Percentiles rank a stretch among this genome's conserved stretches.
Evolutionary conservation across 2,329 filamentous ascomycete species (phyloP).

Genomic region (Cercospora canescens): DNA sequence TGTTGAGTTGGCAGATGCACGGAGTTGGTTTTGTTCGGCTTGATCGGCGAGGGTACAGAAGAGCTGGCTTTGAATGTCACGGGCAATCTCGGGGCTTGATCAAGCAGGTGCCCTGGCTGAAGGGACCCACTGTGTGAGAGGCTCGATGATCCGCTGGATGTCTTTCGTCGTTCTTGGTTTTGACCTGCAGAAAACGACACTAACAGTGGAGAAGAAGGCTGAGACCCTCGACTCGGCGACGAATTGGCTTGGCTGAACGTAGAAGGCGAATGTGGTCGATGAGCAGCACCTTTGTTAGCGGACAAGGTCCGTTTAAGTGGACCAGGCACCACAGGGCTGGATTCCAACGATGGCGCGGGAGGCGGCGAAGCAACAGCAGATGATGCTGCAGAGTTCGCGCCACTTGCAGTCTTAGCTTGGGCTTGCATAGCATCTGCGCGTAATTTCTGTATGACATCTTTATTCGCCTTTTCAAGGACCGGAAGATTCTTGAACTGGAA

Average conservation of each 20-base stretch:
- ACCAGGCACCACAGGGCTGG: slow-evolving; percentile 78
- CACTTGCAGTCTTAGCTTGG: slow-evolving; percentile 52
- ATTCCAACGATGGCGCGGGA: slow-evolving; percentile 72
- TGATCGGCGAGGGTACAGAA: slow-evolving; percentile 56
- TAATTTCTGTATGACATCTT: slow-evolving; percentile 96
- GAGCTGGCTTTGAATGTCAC: slow-evolving; percentile 53
- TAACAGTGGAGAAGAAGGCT: slow-evolving; percentile 86
- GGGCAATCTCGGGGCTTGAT: slow-evolving; percentile 62
- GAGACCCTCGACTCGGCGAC: slow-evolving; percentile 82
- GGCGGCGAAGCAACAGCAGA: slow-evolving; percentile 51
- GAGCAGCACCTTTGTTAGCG: slow-evolving; percentile 71
- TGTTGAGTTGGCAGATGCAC: slow-evolving; percentile 52
- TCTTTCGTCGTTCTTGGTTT: slow-evolving; percentile 81
- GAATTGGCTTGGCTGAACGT: slow-evolving; percentile 75
- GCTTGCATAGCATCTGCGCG: slow-evolving; percentile 83
- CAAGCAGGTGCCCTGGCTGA: slow-evolving; percentile 70
- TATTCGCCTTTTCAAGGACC: slow-evolving; percentile 96
- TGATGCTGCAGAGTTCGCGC: slow-evolving; percentile 40
- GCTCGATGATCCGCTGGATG: slow-evolving; percentile 83
- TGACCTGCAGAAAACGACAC: slow-evolving; percentile 91
- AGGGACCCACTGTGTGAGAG: slow-evolving; percentile 75
- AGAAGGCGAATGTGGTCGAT: slow-evolving; percentile 81
- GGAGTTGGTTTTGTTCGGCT: slow-evolving; percentile 47
- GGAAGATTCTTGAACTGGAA: slow-evolving; percentile 98
- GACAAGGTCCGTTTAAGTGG: slow-evolving; percentile 81